Evolutionary conservation across 306 rosid species (phyloP).

Genomic region (Hippophae gyantsensis): DNA sequence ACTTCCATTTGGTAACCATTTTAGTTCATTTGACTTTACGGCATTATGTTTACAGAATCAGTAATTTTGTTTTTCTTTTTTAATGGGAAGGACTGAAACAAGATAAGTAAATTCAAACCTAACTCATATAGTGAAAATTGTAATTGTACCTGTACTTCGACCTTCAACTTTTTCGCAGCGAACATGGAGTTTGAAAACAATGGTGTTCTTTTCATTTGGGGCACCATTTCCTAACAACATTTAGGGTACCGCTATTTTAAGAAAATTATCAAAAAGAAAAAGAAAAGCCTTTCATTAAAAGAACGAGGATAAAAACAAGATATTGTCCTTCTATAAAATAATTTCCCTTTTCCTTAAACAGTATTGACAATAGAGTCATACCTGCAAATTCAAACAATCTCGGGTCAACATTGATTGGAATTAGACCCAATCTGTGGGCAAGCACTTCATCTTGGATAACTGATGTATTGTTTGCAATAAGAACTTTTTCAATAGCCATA

Average conservation of each 20-base stretch:
- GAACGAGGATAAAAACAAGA: not conserved
- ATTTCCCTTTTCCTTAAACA: not conserved
- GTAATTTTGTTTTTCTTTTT: not conserved
- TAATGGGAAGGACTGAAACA: not conserved
- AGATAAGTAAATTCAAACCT: not conserved
- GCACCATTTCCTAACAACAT: slow-evolving; percentile 39
- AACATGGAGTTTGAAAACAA: slow-evolving; percentile 75
- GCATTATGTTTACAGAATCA: slow-evolving; percentile 30
- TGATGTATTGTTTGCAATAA: slow-evolving; percentile 79
- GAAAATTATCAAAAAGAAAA: too few relatives aligned
- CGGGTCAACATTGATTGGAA: slow-evolving; percentile 83
- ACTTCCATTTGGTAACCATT: slow-evolving; percentile 86
- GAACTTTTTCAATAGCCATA: slow-evolving; percentile 93
- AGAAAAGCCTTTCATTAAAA: not conserved
- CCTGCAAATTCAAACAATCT: slow-evolving; percentile 85
- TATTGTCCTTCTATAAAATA: slow-evolving; percentile 4
- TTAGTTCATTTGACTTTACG: slow-evolving; percentile 58
- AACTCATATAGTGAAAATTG: not conserved
- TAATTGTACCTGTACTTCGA: slow-evolving; percentile 49
- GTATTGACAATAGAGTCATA: slow-evolving; percentile 17
- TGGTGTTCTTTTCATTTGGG: slow-evolving; percentile 69
- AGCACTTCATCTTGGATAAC: slow-evolving; percentile 90
- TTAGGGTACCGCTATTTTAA: not conserved
- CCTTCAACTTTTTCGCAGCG: slow-evolving; percentile 31
- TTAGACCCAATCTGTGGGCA: slow-evolving; percentile 86